These are phyloP conservation scores for Chenopodium quinoa DNA, from an alignment of 148 eudicot genomes.

Conservation along the genomic window DNA sequence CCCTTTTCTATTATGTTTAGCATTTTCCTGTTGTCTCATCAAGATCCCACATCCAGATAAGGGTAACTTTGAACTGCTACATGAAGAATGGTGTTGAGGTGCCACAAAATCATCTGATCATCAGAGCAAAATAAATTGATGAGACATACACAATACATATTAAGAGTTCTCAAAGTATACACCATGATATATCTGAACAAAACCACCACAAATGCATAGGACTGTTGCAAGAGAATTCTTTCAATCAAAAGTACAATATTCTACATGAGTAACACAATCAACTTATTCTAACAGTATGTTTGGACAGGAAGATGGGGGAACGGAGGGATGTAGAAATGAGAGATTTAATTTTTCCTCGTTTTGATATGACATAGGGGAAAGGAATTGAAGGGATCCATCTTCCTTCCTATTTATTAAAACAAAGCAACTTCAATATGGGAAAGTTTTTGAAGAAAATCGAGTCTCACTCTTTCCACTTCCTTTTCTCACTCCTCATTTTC, in stretches of 20 bases:
- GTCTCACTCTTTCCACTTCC: too few relatives aligned
- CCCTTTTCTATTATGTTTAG: conserved; percentile 31
- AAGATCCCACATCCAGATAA: conserved; percentile 53
- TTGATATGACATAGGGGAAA: too few relatives aligned
- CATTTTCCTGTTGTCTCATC: conserved; percentile 43
- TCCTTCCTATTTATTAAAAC: too few relatives aligned
- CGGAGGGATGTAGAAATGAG: too few relatives aligned
- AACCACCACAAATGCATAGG: not conserved
- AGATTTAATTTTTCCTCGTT: too few relatives aligned
- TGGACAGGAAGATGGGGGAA: too few relatives aligned
- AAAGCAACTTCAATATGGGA: too few relatives aligned
- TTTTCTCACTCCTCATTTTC: too few relatives aligned
- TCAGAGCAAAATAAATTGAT: not conserved
- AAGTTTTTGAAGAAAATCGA: too few relatives aligned
- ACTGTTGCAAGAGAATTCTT: not conserved
- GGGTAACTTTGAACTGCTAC: conserved; percentile 79
- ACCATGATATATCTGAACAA: not conserved
- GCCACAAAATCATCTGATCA: conserved; percentile 37
- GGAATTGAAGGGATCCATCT: too few relatives aligned
- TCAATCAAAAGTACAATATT: not conserved
- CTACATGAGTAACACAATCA: not conserved
- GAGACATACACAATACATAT: conserved; percentile 4
- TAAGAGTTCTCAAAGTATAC: not conserved
- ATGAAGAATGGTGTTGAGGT: conserved; percentile 40
- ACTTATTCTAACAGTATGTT: too few relatives aligned